Percentiles rank a stretch among this genome's conserved stretches.
Evolutionary conservation across 2,329 filamentous ascomycete species (phyloP).

Genomic region (Saccharata proteae): DNA sequence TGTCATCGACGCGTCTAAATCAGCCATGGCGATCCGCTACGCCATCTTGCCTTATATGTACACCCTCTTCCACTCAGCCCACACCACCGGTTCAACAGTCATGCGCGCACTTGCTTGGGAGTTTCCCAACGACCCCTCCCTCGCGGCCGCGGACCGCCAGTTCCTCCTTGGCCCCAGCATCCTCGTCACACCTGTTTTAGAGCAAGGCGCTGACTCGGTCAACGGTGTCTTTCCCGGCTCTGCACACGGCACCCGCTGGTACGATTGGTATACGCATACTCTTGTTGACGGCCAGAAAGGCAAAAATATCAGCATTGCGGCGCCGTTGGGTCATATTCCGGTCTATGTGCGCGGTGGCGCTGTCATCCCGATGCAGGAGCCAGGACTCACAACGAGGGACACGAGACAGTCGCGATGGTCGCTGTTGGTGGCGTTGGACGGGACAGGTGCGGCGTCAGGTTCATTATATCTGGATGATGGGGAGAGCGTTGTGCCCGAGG

Average conservation of each 20-base stretch:
- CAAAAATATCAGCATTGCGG: constrained; percentile 47
- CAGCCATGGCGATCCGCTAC: constrained; percentile 60
- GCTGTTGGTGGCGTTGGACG: constrained; percentile 49
- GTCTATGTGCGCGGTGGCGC: constrained; percentile 58
- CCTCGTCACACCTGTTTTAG: constrained; percentile 56
- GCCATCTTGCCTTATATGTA: constrained; percentile 63
- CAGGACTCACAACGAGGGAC: constrained; percentile 53
- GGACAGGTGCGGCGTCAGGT: constrained; percentile 45
- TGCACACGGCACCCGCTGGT: constrained; percentile 51
- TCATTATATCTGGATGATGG: constrained; percentile 64
- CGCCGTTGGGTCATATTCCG: constrained; percentile 57
- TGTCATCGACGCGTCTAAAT: constrained; percentile 51
- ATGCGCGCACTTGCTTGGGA: constrained; percentile 66
- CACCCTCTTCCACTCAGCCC: constrained; percentile 56
- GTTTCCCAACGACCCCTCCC: constrained; percentile 57
- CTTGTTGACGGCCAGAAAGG: constrained; percentile 40
- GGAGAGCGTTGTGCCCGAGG: constrained; percentile 47
- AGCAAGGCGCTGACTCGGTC: constrained; percentile 48
- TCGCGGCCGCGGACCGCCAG: constrained; percentile 55
- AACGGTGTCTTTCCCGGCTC: constrained; percentile 59
- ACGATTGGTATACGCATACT: constrained; percentile 66
- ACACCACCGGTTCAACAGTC: constrained; percentile 54
- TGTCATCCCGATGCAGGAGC: constrained; percentile 55
- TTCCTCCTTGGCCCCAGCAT: constrained; percentile 58
- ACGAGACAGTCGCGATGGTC: constrained; percentile 54